Conservation (phyloP, 257 asterid species). For the Handroanthus guayacan region DNA sequence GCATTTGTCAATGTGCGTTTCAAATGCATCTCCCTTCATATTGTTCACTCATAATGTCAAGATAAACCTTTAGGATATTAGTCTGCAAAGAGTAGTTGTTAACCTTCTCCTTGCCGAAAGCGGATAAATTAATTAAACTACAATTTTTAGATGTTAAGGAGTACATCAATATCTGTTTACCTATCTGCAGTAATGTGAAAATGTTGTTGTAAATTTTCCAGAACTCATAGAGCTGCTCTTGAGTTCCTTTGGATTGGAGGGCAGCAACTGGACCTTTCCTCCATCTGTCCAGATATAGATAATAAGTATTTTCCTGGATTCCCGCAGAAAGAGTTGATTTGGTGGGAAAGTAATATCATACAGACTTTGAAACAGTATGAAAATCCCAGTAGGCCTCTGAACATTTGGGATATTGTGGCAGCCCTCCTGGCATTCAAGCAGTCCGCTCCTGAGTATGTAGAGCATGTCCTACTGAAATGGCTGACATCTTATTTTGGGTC, state of each 20-base stretch:
- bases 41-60: not conserved
- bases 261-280: slow-evolving; percentile 68
- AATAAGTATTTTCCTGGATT: slow-evolving; percentile 56
- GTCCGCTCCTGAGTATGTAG: slow-evolving; percentile 57
- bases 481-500: slow-evolving; percentile 55
- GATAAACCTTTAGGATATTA: slow-evolving; percentile 12
- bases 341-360: slow-evolving; percentile 71
- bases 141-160: slow-evolving; percentile 20
- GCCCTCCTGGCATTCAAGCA: slow-evolving; percentile 77
- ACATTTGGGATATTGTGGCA: slow-evolving; percentile 77
- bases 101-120: not conserved
- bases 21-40: slow-evolving; percentile 10
- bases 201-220: slow-evolving; percentile 39
- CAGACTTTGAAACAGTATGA: slow-evolving; percentile 70
- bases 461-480: slow-evolving; percentile 68
- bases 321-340: slow-evolving; percentile 61
- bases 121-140: not conserved
- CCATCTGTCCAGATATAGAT: slow-evolving; percentile 47
- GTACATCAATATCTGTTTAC: slow-evolving; percentile 17
- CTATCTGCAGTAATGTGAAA: slow-evolving; percentile 13
- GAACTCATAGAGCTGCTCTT: slow-evolving; percentile 73
- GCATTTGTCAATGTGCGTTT: slow-evolving; percentile 20
- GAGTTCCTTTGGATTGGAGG: slow-evolving; percentile 95
- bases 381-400: slow-evolving; percentile 56
- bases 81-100: slow-evolving; percentile 21